Evolutionary conservation across 345 rosid species (phyloP).

Genomic region (Aurinia saxatilis): DNA sequence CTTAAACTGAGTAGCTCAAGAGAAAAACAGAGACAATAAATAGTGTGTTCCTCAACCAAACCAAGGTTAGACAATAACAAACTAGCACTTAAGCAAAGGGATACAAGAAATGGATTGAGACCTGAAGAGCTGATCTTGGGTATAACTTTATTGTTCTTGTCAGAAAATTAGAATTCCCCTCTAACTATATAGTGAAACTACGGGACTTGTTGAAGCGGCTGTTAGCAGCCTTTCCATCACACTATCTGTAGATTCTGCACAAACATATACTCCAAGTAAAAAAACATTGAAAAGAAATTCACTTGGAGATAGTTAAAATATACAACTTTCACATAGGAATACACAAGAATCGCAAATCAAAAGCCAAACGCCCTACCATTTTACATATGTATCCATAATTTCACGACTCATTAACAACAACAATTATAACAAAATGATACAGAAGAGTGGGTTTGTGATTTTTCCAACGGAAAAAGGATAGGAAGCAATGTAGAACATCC

Average conservation of each 20-base stretch:
- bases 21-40: no score
- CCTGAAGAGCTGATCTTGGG: slow-evolving; percentile 59
- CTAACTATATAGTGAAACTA: slow-evolving; percentile 46
- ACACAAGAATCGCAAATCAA: not conserved
- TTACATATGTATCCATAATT: not conserved
- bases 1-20: no score
- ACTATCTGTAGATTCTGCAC: slow-evolving; percentile 43
- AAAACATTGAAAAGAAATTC: not conserved
- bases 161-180: slow-evolving; percentile 73
- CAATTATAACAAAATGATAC: not conserved
- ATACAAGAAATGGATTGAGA: slow-evolving; percentile 1
- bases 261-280: not conserved
- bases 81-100: no score
- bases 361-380: not conserved
- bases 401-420: not conserved
- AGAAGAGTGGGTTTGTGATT: not conserved
- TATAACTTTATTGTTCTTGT: slow-evolving; percentile 41
- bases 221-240: slow-evolving; percentile 39
- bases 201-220: slow-evolving; percentile 47
- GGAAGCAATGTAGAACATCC: slow-evolving; percentile 44
- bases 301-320: not conserved
- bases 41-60: no score
- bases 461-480: slow-evolving; percentile 48
- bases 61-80: not conserved
- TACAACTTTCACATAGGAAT: not conserved